Conservation (phyloP, 345 rosid genomes). For the Moricandia moricandioides region DNA sequence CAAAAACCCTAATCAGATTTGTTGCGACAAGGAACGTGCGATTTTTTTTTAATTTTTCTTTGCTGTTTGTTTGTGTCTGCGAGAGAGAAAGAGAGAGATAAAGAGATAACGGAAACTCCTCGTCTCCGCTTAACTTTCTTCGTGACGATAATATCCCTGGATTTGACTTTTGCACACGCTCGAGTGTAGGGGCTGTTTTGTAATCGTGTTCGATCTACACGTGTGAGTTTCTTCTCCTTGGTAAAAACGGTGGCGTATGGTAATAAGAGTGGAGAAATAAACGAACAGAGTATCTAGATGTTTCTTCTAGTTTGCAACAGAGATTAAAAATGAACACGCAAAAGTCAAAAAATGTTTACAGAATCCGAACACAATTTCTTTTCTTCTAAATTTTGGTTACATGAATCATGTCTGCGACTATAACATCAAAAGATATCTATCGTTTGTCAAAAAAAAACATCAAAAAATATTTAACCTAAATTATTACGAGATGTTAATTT, state of each 20-base stretch:
- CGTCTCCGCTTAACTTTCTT: slow-evolving; percentile 44
- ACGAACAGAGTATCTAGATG: not conserved
- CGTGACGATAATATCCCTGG: slow-evolving; percentile 19
- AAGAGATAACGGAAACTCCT: slow-evolving; percentile 77
- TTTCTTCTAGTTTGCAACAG: not conserved
- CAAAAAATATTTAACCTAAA: not conserved
- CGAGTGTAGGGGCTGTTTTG: not conserved
- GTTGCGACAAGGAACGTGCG: slow-evolving; percentile 39
- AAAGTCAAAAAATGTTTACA: not conserved
- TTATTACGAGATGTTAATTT: not conserved
- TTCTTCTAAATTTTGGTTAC: not conserved
- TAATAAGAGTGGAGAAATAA: not conserved
- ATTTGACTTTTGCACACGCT: slow-evolving; percentile 20
- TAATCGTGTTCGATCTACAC: not conserved
- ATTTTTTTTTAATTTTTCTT: slow-evolving; percentile 6
- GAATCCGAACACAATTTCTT: not conserved
- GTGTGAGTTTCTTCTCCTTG: slow-evolving; percentile 13
- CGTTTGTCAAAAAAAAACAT: not conserved
- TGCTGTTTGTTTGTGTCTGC: slow-evolving; percentile 7
- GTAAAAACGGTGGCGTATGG: slow-evolving; percentile 15
- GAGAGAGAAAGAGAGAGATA: slow-evolving; percentile 15
- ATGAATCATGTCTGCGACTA: not conserved
- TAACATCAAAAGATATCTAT: too few relatives aligned
- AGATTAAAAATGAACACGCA: not conserved
- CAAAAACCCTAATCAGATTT: slow-evolving; percentile 59